These are phyloP conservation scores for Chlamydomonas sp. DNA, from an alignment of 139 green algal species.

Conservation along the genomic window DNA sequence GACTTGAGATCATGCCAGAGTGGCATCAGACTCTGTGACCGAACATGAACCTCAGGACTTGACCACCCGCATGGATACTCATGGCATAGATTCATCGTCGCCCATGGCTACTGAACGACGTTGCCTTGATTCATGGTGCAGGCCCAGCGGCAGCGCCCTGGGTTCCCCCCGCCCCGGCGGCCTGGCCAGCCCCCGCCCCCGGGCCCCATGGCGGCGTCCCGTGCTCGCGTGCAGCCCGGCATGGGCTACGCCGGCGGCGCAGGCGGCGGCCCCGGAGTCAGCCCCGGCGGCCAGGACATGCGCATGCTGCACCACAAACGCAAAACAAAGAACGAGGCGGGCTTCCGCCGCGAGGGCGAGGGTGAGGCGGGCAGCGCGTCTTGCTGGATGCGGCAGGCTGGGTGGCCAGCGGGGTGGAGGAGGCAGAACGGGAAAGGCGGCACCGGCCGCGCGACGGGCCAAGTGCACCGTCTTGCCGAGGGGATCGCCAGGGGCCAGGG, in stretches of 20 bases:
- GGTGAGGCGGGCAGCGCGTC: background rate
- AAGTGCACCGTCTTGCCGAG: too few relatives aligned
- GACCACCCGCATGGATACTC: too few relatives aligned
- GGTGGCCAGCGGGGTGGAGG: too few relatives aligned
- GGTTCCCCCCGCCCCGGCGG: constrained; percentile 22
- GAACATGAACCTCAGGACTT: too few relatives aligned
- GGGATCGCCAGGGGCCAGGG: too few relatives aligned
- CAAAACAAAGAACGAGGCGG: constrained; percentile 30
- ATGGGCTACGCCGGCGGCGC: too few relatives aligned
- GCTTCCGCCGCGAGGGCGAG: constrained; percentile 15
- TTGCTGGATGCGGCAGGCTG: too few relatives aligned
- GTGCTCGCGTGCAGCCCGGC: background rate
- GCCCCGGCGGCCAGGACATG: constrained; percentile 20
- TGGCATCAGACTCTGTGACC: background rate
- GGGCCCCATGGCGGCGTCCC: background rate
- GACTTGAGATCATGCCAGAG: background rate
- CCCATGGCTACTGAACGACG: background rate
- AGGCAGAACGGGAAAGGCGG: too few relatives aligned
- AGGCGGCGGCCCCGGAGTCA: background rate
- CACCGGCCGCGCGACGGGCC: too few relatives aligned
- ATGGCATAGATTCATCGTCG: too few relatives aligned
- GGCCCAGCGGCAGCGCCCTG: constrained; percentile 13
- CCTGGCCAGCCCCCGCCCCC: constrained; percentile 12
- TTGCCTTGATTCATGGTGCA: background rate
- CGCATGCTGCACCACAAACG: constrained; percentile 32